Evolutionary conservation across 768 basidiomycete genomes (phyloP).

Genomic region (Mycena alexandri): DNA sequence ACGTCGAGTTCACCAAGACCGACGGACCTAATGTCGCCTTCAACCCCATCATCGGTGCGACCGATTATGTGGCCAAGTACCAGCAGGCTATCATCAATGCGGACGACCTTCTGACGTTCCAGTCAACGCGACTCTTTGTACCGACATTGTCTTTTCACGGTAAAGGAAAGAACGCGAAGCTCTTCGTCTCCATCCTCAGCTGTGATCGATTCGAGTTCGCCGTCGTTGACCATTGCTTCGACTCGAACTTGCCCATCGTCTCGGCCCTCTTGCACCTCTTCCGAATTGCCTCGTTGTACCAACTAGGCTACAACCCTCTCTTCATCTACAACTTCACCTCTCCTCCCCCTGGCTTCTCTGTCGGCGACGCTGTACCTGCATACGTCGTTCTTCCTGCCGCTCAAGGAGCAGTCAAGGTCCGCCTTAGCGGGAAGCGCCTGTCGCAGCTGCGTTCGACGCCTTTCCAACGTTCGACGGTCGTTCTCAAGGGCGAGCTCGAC

Average conservation of each 20-base stretch:
- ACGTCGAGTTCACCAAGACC: constrained; percentile 21
- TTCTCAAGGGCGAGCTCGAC: constrained; percentile 28
- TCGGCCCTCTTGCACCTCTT: constrained; percentile 20
- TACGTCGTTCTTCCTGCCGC: constrained; percentile 18
- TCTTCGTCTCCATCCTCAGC: constrained; percentile 32
- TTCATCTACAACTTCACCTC: constrained; percentile 11
- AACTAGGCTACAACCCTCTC: constrained; percentile 19
- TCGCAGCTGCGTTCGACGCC: constrained; percentile 20
- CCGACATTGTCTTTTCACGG: constrained; percentile 34
- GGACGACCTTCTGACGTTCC: constrained; percentile 21
- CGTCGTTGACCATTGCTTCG: constrained; percentile 26
- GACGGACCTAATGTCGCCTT: no score
- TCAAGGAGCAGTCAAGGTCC: constrained; percentile 3
- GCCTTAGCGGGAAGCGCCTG: constrained; percentile 19
- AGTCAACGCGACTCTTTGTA: constrained; percentile 24
- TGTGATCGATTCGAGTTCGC: constrained; percentile 25
- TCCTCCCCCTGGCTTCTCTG: constrained; percentile 3
- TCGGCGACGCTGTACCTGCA: constrained; percentile 25
- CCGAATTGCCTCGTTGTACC: constrained; percentile 18
- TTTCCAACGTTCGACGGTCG: constrained; percentile 28
- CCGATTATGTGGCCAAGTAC: constrained; percentile 25
- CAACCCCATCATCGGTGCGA: no score
- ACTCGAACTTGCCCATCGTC: constrained; percentile 15
- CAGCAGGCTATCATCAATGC: constrained; percentile 34
- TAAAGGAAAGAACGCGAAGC: constrained; percentile 25